These are phyloP conservation scores for Voacanga thouarsii DNA, from an alignment of 257 asterid species.

Conservation along the genomic window DNA sequence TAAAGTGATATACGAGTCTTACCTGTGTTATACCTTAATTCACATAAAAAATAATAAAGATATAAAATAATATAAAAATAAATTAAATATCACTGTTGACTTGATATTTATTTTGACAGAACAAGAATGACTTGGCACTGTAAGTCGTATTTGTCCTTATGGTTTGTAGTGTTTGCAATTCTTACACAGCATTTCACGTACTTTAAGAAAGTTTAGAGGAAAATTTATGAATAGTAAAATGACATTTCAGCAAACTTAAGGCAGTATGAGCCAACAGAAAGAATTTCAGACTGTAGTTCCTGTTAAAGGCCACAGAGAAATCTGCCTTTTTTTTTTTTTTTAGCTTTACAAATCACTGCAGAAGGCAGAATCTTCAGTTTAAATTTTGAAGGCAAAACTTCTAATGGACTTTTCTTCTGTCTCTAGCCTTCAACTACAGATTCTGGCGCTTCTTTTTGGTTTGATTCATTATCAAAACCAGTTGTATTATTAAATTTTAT, in stretches of 20 bases:
- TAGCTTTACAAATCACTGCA: background rate
- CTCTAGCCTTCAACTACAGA: background rate
- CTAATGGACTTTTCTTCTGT: conserved; percentile 11
- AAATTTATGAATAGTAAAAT: conserved; percentile 12
- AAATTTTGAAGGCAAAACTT: conserved; percentile 10
- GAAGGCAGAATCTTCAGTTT: conserved; percentile 2
- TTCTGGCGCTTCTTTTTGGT: background rate
- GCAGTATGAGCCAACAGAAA: background rate
- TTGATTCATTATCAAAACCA: background rate
- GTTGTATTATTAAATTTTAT: background rate
- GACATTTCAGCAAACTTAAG: conserved; percentile 23
- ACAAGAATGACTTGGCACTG: too few species aligned
- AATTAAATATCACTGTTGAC: too few species aligned
- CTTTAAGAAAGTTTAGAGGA: conserved; percentile 4
- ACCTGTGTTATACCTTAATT: too few species aligned
- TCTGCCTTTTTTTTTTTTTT: conserved; percentile 15
- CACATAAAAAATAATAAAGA: too few species aligned
- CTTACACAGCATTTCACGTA: conserved; percentile 6
- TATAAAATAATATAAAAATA: too few species aligned
- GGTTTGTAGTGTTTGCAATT: background rate
- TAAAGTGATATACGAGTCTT: too few species aligned
- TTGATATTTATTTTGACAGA: too few species aligned
- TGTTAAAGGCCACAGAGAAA: conserved; percentile 8
- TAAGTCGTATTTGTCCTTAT: background rate
- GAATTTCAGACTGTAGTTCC: conserved; percentile 24